phyloP scores from a whole-genome alignment of 805 yeast species.

The Yueomyces sp. region DNA sequence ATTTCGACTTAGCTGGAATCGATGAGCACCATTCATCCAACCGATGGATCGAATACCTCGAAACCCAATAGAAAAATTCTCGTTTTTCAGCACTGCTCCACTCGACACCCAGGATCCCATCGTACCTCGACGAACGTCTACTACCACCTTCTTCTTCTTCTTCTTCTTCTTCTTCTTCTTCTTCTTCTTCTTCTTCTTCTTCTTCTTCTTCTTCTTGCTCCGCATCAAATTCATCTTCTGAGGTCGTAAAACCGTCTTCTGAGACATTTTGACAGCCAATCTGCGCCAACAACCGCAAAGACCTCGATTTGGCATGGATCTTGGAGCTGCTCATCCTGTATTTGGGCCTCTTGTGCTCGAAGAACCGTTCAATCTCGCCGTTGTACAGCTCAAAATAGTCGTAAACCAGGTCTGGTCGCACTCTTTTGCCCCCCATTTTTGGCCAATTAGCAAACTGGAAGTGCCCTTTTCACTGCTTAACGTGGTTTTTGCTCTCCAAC shows the following conservation, averaged over 20 bases:
- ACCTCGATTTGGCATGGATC: too few species aligned
- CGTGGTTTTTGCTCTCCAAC: too few species aligned
- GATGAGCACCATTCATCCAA: conserved; percentile 17
- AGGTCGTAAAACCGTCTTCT: too few species aligned
- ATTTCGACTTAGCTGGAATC: conserved; percentile 14
- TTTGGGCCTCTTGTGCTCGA: neutral
- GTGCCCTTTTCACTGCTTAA: too few species aligned
- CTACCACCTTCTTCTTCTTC: neutral
- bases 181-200: conserved; percentile 4
- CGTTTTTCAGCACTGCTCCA: conserved; percentile 21
- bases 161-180: conserved; percentile 2
- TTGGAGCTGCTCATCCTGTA: too few species aligned
- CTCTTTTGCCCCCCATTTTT: neutral
- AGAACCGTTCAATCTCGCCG: conserved; percentile 5
- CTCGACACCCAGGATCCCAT: conserved; percentile 8
- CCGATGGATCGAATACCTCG: conserved; percentile 21
- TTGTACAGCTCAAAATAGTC: conserved; percentile 10
- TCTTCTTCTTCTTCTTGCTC: conserved; percentile 1
- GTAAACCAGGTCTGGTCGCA: conserved; percentile 4
- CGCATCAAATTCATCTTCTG: neutral
- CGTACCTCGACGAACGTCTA: neutral
- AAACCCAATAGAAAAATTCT: conserved; percentile 17
- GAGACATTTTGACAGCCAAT: too few species aligned
- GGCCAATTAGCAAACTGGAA: neutral
- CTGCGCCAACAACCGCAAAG: too few species aligned